Conservation (phyloP, 208 protist genomes). For the Porcisia deanei region DNA sequence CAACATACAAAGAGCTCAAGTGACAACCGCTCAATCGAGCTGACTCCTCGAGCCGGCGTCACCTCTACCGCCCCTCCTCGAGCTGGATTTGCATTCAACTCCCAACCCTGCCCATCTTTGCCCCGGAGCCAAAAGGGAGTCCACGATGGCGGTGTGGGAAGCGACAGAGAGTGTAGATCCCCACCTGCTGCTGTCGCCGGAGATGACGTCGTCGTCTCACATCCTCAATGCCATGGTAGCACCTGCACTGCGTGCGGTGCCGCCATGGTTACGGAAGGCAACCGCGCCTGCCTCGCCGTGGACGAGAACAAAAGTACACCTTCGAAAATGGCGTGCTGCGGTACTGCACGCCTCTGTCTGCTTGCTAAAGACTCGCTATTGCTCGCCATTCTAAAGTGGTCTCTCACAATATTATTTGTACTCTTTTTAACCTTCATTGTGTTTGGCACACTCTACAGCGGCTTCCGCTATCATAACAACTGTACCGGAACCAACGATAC, state of each 20-base stretch:
- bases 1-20: background rate
- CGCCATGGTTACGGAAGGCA: background rate
- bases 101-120: background rate
- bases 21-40: background rate
- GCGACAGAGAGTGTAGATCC: background rate
- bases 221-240: conserved; percentile 5
- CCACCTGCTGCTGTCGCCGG: background rate
- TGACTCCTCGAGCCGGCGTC: background rate
- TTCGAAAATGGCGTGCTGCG: background rate
- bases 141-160: background rate
- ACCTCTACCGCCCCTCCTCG: background rate
- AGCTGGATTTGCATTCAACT: background rate
- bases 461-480: conserved; percentile 10
- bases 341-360: conserved; percentile 13
- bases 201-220: background rate
- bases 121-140: background rate
- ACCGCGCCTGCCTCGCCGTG: background rate
- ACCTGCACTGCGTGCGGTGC: background rate
- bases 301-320: background rate
- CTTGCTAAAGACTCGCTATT: conserved; percentile 30
- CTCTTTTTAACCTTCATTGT: conserved; percentile 28
- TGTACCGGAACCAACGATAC: background rate
- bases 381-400: conserved; percentile 27
- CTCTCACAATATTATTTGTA: conserved; percentile 13
- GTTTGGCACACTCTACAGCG: conserved; percentile 23